Base-by-base conservation (phyloP, 148 eudicot species). In the Mesembryanthemum crystallinum region DNA sequence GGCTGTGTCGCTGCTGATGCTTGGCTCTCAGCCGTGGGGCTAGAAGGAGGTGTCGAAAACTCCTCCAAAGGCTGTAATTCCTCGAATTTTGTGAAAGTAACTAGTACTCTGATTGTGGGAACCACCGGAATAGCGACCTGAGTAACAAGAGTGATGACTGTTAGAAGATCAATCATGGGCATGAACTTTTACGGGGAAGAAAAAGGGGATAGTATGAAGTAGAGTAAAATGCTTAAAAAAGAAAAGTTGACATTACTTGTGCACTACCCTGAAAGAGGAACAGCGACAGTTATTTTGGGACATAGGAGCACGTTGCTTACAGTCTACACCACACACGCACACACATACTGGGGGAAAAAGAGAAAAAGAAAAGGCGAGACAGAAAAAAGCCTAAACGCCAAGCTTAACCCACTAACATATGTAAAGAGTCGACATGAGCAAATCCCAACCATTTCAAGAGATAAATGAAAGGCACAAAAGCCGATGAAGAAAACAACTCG, bases 61-160 rank as follows among this genome's bases (percentile, higher is more conserved):
- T 93, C 92, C 33, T 93, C 98, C 68, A 76, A 6, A 0, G 94
- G 88, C 80, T 85, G 91, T 37, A 93, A 73, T 75, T 91, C 98
- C 82, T 93, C 97, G 23, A 93, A 91, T 79, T 93, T 93, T 1
- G 98, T 87, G 73, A 93, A 93, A 7, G 98, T 91, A 33, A 93
- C 94, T 49, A 93, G 47, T 32, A 93, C 98, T 73, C 97, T 74
- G 58, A 93, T 87, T 0, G 98, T 91, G 27, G 98, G 98, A 30
- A 93, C 87, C 61, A 93, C 89, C 4, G 98, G 98, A 72, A 93
- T 91, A 33, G 98, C 97, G 73, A 93, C 92, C 98, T 93, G 87
- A 0, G 14, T 32, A 77, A 62, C 65, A 45, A 1, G 12, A 12
- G 9, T 45, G 20, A 17, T 35, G 57, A 64, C 39, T 5, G 23